Evolutionary conservation across 2,329 filamentous ascomycete species (phyloP), one percentile per base, ranked within the genome.

Genomic region (Phialophora expanda): DNA sequence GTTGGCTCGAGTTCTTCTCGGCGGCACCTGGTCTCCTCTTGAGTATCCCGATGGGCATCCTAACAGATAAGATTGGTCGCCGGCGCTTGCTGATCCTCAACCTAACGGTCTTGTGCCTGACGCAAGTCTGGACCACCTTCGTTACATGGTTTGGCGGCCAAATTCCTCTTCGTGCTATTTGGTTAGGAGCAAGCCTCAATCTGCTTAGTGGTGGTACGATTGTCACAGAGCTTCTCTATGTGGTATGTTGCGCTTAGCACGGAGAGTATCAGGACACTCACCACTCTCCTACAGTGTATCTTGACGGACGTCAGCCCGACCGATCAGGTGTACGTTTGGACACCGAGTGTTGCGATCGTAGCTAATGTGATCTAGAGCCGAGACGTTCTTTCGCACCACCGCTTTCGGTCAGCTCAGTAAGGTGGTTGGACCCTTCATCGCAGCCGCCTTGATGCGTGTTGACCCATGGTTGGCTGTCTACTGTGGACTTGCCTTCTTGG

Each of bases 1-100:
- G 81, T 1, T 82, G 82, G 74, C 77, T 79, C 72, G 81, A 82
- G 66, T 81, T 81, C 61, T 84, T 83, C 66, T 80, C 83, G 70
- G 79, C 71, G 24, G 72, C 75, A 22, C 71, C 74, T 69, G 79
- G 79, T 62, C 79, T 82, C 22, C 66, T 84, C 17, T 72, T 84
- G 60, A 80, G 81, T 2, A 77, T 84, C 51, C 82, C 82, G 0
- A 83, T 82, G 65, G 82, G 83, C 56, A 78, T 81, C 34, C 74
- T 84, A 69, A 81, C 82, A 12, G 83, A 85, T 68, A 78, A 77
- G 48, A 74, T 76, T 55, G 82, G 82, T 8, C 77, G 83, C 57
- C 84, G 82, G 68, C 77, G 77, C 66, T 72, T 82, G 22, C 76
- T 77, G 56, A 72, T 84, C 51, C 66, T 74, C 9, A 67, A 80